Evolutionary conservation across 1,284 basidiomycete species (phyloP).

Genomic region (Apiotrichum porosum): DNA sequence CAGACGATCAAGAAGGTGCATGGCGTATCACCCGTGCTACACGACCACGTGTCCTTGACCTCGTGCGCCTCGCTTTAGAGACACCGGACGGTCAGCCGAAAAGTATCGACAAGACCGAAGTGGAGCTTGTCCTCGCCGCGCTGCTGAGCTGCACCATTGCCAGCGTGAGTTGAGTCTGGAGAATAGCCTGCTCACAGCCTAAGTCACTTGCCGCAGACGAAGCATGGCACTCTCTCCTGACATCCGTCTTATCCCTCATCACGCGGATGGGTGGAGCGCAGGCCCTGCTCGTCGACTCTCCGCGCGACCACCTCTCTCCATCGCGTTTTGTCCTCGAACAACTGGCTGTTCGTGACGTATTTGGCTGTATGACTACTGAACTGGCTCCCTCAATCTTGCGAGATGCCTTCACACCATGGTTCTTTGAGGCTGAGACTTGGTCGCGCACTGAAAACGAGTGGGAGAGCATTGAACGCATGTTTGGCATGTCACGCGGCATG

Average conservation of each 20-base stretch:
- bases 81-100: slow-evolving; percentile 19
- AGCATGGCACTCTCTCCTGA: slow-evolving; percentile 37
- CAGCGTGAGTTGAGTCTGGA: slow-evolving; percentile 23
- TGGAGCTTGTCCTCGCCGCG: slow-evolving; percentile 33
- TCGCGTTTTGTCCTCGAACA: slow-evolving; percentile 42
- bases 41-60: slow-evolving; percentile 21
- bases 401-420: slow-evolving; percentile 36
- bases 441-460: slow-evolving; percentile 32
- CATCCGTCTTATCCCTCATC: slow-evolving; percentile 28
- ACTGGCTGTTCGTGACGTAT: slow-evolving; percentile 39
- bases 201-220: slow-evolving; percentile 36
- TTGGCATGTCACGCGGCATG: slow-evolving; percentile 37
- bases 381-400: slow-evolving; percentile 31
- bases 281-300: slow-evolving; percentile 25
- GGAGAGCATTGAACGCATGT: slow-evolving; percentile 41
- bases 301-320: slow-evolving; percentile 25
- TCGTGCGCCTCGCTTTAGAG: slow-evolving; percentile 23
- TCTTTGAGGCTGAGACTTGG: slow-evolving; percentile 37
- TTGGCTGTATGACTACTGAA: slow-evolving; percentile 42
- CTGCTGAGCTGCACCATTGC: slow-evolving; percentile 35
- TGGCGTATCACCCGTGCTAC: slow-evolving; percentile 23
- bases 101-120: slow-evolving; percentile 21
- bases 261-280: slow-evolving; percentile 35
- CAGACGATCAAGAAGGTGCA: slow-evolving; percentile 24
- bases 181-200: not conserved